These are phyloP conservation scores for Beta vulgaris DNA, from an alignment of 148 eudicot genomes.

Conservation along the genomic window DNA sequence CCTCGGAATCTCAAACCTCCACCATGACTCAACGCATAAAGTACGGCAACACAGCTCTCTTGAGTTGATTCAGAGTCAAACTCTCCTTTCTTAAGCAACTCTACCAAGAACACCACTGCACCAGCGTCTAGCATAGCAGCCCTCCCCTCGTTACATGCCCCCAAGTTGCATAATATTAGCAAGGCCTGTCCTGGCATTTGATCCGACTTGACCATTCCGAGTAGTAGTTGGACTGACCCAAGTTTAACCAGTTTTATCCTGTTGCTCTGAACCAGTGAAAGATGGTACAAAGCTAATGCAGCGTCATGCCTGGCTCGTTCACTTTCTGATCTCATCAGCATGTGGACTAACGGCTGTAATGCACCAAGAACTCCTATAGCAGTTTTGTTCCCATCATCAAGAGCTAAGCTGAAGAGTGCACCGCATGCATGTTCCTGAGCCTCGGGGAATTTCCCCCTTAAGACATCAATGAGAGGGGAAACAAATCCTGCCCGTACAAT, in stretches of 20 bases:
- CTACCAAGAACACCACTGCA: constrained; percentile 60
- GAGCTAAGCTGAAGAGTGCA: constrained; percentile 77
- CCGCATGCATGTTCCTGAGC: constrained; percentile 87
- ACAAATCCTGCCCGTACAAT: constrained; percentile 80
- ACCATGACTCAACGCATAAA: constrained; percentile 62
- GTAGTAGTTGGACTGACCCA: constrained; percentile 49
- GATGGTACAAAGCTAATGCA: constrained; percentile 76
- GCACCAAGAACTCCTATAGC: constrained; percentile 86
- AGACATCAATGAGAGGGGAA: constrained; percentile 62
- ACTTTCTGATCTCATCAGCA: constrained; percentile 52
- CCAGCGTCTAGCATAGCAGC: constrained; percentile 77
- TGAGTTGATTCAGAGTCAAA: constrained; percentile 57
- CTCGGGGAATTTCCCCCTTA: constrained; percentile 65
- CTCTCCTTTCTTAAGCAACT: constrained; percentile 43
- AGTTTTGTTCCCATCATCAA: constrained; percentile 78
- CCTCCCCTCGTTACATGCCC: constrained; percentile 64
- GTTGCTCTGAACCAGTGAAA: constrained; percentile 74
- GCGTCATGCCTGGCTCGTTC: constrained; percentile 74
- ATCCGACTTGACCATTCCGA: constrained; percentile 58
- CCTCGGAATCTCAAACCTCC: constrained; percentile 87
- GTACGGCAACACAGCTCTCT: constrained; percentile 71
- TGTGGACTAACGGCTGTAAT: constrained; percentile 65
- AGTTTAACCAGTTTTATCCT: constrained; percentile 62
- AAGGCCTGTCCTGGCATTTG: constrained; percentile 60
- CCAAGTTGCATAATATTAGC: constrained; percentile 67